Evolutionary conservation across 2,329 filamentous ascomycete species (phyloP), one percentile per base, ranked within the genome.

Genomic region (Xylariaceae sp.): DNA sequence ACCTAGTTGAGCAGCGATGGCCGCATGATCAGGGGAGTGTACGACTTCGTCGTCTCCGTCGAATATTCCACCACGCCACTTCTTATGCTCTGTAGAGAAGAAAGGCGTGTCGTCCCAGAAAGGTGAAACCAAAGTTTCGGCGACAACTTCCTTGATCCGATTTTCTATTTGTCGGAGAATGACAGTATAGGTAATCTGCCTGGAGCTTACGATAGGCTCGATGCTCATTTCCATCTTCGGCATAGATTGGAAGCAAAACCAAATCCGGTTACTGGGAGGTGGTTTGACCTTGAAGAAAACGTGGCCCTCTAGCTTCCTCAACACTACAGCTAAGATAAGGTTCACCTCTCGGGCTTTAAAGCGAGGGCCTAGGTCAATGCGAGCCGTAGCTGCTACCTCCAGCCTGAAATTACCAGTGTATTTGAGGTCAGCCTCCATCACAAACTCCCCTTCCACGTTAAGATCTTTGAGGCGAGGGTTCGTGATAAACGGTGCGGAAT

Each of bases 31-130:
- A 4, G 66, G 54, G 7, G 74, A 71, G 33, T 69, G 66, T 23
- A 75, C 72, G 2, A 81, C 76, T 1, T 74, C 76, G 59, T 82
- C 77, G 43, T 86, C 84, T 24, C 81, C 80, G 28, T 83, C 80
- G 69, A 86, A 99, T 17, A 98, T 89, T 0, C 95, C 95, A 9
- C 94, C 95, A 65, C 95, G 84, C 81, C 91, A 92, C 17, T 79
- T 76, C 71, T 96, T 92, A 54, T 85, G 79, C 53, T 87, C 82
- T 0, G 92, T 98, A 66, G 90, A 86, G 70, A 92, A 89, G 73
- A 99, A 98, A 0, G 95, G 92, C 21, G 92, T 83, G 71, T 99
- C 95, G 64, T 99, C 95, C 94, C 95, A 99, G 70, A 96, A 96
- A 0, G 95, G 95, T 53, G 89, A 80, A 2, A 99, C 95, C 17